Conservation (phyloP, 768 basidiomycete genomes). For the Pleurotus eryngii region DNA sequence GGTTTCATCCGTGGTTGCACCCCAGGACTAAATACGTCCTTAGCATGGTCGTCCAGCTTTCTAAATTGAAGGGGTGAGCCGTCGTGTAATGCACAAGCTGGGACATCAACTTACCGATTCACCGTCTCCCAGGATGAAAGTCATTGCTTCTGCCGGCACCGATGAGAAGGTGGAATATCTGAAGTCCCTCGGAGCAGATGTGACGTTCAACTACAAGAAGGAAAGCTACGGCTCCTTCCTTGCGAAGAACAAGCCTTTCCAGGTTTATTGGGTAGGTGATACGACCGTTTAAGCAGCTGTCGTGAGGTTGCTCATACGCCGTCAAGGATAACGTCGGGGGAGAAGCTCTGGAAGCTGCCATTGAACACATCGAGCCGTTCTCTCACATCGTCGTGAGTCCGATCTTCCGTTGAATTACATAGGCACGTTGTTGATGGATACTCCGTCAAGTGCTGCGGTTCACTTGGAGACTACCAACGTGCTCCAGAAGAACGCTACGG, state of each 20-base stretch:
- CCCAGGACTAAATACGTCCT: background rate
- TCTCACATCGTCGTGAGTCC: conserved; percentile 30
- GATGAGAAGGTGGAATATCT: conserved; percentile 50
- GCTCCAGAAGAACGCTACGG: conserved; percentile 12
- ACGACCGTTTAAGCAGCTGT: background rate
- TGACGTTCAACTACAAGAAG: conserved; percentile 55
- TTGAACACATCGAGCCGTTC: conserved; percentile 27
- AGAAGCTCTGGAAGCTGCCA: conserved; percentile 36
- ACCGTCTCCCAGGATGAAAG: background rate
- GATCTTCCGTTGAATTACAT: background rate
- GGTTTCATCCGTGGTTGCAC: background rate
- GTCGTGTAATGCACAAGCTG: background rate
- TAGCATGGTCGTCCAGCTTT: conserved; percentile 14
- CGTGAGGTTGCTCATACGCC: background rate
- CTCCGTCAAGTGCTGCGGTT: conserved; percentile 13
- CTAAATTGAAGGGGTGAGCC: conserved; percentile 1
- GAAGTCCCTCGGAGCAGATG: conserved; percentile 41
- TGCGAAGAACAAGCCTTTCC: conserved; percentile 39
- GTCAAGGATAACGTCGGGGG: conserved; percentile 35
- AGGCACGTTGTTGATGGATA: background rate
- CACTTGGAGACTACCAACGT: conserved; percentile 13
- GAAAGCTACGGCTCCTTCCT: conserved; percentile 31
- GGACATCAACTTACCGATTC: conserved; percentile 5
- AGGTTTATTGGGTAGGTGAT: conserved; percentile 27
- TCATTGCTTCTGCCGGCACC: conserved; percentile 32